Conservation (phyloP, 164 flowering plant genomes). For the Umbellularia californica region DNA sequence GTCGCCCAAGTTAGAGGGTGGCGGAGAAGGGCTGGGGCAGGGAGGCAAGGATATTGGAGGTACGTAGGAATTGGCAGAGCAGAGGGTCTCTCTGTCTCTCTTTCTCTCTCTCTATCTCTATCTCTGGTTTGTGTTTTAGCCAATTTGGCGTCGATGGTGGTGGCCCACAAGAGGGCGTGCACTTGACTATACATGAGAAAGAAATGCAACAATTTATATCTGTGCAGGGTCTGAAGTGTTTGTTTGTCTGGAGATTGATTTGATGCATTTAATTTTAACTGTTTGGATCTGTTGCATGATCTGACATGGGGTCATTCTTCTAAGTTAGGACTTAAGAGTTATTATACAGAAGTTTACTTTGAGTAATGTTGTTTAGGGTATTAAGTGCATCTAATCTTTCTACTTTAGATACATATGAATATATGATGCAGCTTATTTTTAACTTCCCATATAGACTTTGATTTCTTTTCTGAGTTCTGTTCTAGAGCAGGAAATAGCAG, state of each 20-base stretch:
- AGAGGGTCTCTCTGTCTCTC: background rate
- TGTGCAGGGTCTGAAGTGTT: background rate
- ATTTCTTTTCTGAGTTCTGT: too few species aligned
- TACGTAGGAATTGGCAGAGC: slow-evolving; percentile 11
- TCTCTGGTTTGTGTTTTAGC: background rate
- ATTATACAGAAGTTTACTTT: too few species aligned
- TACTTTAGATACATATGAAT: too few species aligned
- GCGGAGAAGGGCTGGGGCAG: slow-evolving; percentile 20
- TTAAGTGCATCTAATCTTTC: too few species aligned
- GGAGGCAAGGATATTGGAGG: slow-evolving; percentile 35
- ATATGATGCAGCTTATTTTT: too few species aligned
- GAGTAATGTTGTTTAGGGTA: too few species aligned
- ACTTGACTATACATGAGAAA: background rate
- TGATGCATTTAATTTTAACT: too few species aligned
- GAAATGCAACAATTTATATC: background rate
- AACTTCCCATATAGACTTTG: too few species aligned
- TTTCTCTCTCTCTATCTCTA: background rate
- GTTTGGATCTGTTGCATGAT: too few species aligned
- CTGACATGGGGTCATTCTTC: too few species aligned
- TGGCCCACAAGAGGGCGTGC: slow-evolving; percentile 2
- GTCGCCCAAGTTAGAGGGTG: slow-evolving; percentile 30
- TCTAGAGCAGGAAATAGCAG: too few species aligned
- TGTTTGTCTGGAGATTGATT: background rate
- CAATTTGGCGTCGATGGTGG: background rate
- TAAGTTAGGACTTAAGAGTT: too few species aligned